A percentile compares a stretch with the other conserved stretches of the same genome.
These are phyloP conservation scores for Seiridium unicorne DNA, from an alignment of 2,329 filamentous ascomycete species.

Conservation along the genomic window DNA sequence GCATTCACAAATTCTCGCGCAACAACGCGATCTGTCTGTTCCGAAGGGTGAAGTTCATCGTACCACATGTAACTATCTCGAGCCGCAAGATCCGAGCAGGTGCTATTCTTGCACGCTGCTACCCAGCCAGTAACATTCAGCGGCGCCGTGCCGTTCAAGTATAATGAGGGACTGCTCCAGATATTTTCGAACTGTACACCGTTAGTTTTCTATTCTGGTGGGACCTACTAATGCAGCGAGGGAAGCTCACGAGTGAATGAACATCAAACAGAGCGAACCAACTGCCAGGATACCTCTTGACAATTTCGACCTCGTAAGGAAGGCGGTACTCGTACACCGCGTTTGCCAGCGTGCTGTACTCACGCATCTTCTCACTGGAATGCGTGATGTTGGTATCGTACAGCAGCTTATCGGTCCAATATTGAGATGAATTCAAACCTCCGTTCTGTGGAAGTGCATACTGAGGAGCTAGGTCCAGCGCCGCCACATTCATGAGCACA, in stretches of 20 bases:
- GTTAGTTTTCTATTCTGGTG: too few relatives aligned
- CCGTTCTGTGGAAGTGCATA: slow-evolving; percentile 47
- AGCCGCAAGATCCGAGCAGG: slow-evolving; percentile 33
- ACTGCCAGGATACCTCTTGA: slow-evolving; percentile 42
- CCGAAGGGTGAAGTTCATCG: slow-evolving; percentile 56
- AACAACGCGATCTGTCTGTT: slow-evolving; percentile 51
- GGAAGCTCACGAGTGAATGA: slow-evolving; percentile 40
- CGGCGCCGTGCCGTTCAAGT: slow-evolving; percentile 53
- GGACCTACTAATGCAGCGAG: too few relatives aligned
- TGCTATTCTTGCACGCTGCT: slow-evolving; percentile 35
- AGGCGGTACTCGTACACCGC: slow-evolving; percentile 49
- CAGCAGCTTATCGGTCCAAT: slow-evolving; percentile 40
- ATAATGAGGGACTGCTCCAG: slow-evolving; percentile 46
- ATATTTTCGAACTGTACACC: slow-evolving; percentile 47
- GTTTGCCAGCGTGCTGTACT: slow-evolving; percentile 49
- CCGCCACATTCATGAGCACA: slow-evolving; percentile 54
- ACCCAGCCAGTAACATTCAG: slow-evolving; percentile 49
- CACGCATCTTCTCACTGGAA: slow-evolving; percentile 48
- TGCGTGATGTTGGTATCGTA: slow-evolving; percentile 44
- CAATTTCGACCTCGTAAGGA: slow-evolving; percentile 40
- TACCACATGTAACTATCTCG: slow-evolving; percentile 55
- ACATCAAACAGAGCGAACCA: slow-evolving; percentile 55
- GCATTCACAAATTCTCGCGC: slow-evolving; percentile 53
- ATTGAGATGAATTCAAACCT: slow-evolving; percentile 40
- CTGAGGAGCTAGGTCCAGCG: slow-evolving; percentile 50